Percentiles rank a stretch among this genome's conserved stretches.
Conservation (phyloP, 192 early-diverging fungal genomes). For the Chytriomyces confervae region DNA sequence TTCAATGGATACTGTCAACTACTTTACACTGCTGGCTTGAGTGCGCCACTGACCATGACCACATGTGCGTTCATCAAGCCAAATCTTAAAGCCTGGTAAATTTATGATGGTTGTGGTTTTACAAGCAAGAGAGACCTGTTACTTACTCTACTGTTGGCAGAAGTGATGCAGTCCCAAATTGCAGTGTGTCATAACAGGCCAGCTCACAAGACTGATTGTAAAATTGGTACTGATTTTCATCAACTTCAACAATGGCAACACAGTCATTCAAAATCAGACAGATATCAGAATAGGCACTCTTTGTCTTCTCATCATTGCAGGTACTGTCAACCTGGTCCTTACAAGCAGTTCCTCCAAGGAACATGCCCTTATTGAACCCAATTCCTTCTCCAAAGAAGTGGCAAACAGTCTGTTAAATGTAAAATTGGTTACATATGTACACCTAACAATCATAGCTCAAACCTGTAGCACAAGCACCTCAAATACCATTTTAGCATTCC, state of each 20-base stretch:
- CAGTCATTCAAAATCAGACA: too few species aligned
- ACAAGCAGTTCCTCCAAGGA: neutral
- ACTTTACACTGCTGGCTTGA: neutral
- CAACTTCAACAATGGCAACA: neutral
- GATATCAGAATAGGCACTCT: too few species aligned
- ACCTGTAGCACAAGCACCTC: too few species aligned
- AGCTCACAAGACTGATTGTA: constrained; percentile 11
- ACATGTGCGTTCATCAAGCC: neutral
- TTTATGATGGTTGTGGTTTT: too few species aligned
- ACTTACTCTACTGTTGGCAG: too few species aligned
- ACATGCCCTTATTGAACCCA: constrained; percentile 1
- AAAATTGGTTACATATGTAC: too few species aligned
- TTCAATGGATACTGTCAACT: neutral
- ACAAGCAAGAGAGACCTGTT: too few species aligned
- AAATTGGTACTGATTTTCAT: neutral
- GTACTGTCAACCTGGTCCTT: constrained; percentile 1
- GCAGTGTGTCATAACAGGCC: constrained; percentile 1
- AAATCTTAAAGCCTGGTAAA: neutral
- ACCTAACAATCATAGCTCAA: too few species aligned
- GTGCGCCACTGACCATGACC: neutral
- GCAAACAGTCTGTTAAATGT: too few species aligned
- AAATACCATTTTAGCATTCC: too few species aligned
- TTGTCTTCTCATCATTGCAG: neutral
- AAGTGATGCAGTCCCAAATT: constrained; percentile 7
- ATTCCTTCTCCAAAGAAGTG: too few species aligned